Conservation (phyloP, 1,284 basidiomycete genomes). For the Blastosporella zonata region DNA sequence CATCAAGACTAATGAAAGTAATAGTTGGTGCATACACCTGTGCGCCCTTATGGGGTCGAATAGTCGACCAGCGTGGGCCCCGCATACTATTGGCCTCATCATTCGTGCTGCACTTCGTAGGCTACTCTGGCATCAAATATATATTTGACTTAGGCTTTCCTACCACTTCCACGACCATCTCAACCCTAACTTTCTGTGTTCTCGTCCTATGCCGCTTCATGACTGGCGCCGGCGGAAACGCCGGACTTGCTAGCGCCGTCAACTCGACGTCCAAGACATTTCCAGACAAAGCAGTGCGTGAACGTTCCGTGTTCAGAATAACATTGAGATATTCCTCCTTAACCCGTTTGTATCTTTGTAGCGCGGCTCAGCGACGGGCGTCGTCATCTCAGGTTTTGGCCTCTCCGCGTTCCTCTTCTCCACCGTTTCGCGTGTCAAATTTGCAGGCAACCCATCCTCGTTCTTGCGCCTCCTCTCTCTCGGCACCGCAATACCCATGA, state of each 20-base stretch:
- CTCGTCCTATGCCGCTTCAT: constrained; percentile 46
- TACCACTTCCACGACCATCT: constrained; percentile 12
- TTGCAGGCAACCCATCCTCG: constrained; percentile 37
- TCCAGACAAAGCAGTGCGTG: constrained; percentile 34
- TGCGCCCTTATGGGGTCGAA: constrained; percentile 58
- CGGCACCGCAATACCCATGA: constrained; percentile 40
- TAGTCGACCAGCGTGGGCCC: constrained; percentile 61
- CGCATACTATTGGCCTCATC: constrained; percentile 41
- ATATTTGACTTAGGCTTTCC: constrained; percentile 52
- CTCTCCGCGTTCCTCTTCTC: constrained; percentile 43
- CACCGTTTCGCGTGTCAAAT: constrained; percentile 33
- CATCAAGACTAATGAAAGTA: not conserved
- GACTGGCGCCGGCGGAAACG: constrained; percentile 52
- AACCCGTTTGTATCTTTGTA: constrained; percentile 14
- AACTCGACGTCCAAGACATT: constrained; percentile 60
- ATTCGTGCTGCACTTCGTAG: constrained; percentile 48
- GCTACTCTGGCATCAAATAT: constrained; percentile 60
- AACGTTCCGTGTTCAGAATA: not conserved
- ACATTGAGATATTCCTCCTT: not conserved
- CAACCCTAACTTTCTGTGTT: constrained; percentile 27
- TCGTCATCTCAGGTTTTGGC: constrained; percentile 41
- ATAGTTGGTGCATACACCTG: constrained; percentile 52
- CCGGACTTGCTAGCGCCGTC: constrained; percentile 43
- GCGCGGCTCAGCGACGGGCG: constrained; percentile 37
- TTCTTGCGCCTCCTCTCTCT: constrained; percentile 37